Base-by-base conservation (phyloP, 805 yeast genomes). In the Lipomyces lipofer region DNA sequence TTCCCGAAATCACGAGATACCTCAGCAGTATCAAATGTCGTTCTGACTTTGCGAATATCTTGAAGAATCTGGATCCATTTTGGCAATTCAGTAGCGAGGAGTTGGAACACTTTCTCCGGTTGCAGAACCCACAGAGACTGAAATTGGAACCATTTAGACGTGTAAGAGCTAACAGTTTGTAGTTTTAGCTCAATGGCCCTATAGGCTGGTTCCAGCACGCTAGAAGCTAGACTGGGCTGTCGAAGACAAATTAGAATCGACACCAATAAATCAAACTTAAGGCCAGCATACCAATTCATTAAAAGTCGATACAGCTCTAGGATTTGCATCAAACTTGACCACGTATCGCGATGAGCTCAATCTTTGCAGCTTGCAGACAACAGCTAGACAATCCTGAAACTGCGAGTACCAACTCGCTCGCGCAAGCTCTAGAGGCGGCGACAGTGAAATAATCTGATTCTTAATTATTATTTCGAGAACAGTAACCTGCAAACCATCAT, bases 121-220 rank as follows among this genome's bases (percentile, higher is more conserved):
- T 75, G 72, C 8, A 84, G 62, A 56, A 79, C 83, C 88, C 90
- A 84, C 3, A 86, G 66, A 0, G 76, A 67, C 63, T 83, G 86
- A 25, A 84, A 72, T 19, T 68, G 69, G 1, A 64, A 62, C 95
- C 95, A 87, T 15, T 72, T 70, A 1, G 63, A 50, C 15, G 78
- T 67, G 60, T 82, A 83, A 0, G 15, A 47, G 0, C 61, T 43
- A 0, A 79, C 76, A 2, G 65, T 52, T 0, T 43, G 35, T 17
- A 72, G 64, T 3, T 70, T 52, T 0, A 19, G 21, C n/a, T 78
- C 79, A 4, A 81, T 64, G 3, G 58, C 52, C 1, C 46, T 47
- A 13, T 72, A 49, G 8, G 54, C 59, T 12, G n/a, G 15, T 4
- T 24, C 42, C 2, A 58, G 28, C 13, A 48, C 58, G 12, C 22